phyloP scores from a whole-genome alignment of 2,329 filamentous ascomycete species.

The Fusarium pilosicola region DNA sequence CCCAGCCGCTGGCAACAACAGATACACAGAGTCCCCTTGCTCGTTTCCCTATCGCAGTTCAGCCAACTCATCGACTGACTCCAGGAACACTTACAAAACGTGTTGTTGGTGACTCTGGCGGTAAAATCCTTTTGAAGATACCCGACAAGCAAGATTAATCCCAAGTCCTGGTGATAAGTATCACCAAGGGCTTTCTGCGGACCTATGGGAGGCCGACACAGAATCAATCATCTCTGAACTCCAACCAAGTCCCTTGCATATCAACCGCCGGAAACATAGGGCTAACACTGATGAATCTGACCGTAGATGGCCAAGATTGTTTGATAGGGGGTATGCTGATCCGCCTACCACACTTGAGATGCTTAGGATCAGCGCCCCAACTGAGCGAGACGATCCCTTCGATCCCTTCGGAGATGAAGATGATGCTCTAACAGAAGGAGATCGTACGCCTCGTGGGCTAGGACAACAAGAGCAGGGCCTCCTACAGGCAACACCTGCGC shows the following conservation, averaged over 20 bases:
- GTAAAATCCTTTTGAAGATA: constrained; percentile 34
- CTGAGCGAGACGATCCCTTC: neutral
- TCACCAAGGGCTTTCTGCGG: constrained; percentile 33
- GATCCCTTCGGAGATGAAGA: neutral
- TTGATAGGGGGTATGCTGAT: constrained; percentile 14
- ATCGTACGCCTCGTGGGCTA: constrained; percentile 2
- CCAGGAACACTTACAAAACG: constrained; percentile 37
- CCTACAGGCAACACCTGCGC: neutral
- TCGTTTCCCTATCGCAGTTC: constrained; percentile 44
- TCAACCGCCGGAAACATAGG: constrained; percentile 23
- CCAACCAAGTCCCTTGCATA: constrained; percentile 41
- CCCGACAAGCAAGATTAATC: constrained; percentile 28
- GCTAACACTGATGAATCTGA: constrained; percentile 1
- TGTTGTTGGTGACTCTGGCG: constrained; percentile 41
- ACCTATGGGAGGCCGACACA: constrained; percentile 33
- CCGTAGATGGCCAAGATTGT: constrained; percentile 26
- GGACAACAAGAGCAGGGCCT: neutral
- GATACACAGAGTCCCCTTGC: constrained; percentile 38
- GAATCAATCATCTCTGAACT: constrained; percentile 32
- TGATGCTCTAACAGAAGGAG: neutral
- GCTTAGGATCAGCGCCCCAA: neutral
- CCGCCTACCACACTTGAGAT: neutral
- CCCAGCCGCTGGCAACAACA: constrained; percentile 16
- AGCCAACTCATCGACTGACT: constrained; percentile 39
- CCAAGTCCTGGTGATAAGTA: constrained; percentile 22